Conservation (phyloP, 495 filamentous ascomycete species). For the Symbiotaphrina buchneri region DNA sequence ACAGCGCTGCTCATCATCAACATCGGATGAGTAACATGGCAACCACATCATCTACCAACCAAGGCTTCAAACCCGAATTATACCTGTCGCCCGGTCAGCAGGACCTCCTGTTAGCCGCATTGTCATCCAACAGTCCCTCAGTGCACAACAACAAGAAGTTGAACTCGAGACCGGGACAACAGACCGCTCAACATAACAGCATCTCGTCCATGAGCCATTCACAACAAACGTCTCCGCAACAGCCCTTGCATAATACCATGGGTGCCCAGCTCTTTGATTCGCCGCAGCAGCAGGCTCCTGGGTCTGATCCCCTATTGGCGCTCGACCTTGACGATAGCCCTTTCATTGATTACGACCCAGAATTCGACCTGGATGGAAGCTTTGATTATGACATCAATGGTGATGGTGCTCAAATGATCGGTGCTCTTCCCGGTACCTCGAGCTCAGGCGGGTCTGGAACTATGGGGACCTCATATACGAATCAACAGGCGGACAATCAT, state of each 20-base stretch:
- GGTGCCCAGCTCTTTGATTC: constrained; percentile 1
- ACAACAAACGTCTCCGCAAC: not conserved
- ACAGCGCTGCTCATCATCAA: too few species aligned
- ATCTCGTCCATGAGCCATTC: constrained; percentile 1
- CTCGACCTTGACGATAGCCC: constrained; percentile 46
- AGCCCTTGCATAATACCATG: not conserved
- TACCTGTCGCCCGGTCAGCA: constrained; percentile 74
- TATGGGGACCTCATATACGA: too few species aligned
- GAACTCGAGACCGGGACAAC: too few species aligned
- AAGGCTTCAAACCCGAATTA: constrained; percentile 14
- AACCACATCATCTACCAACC: constrained; percentile 3
- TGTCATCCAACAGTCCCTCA: constrained; percentile 47
- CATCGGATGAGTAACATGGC: constrained; percentile 2
- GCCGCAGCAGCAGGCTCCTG: constrained; percentile 8
- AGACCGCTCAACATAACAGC: not conserved
- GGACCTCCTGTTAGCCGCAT: constrained; percentile 65
- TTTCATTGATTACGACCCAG: constrained; percentile 58
- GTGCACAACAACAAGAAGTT: not conserved
- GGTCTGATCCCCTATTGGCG: constrained; percentile 20
- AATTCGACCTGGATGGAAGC: constrained; percentile 61
- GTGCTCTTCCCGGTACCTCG: constrained; percentile 40
- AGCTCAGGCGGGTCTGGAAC: too few species aligned
- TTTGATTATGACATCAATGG: constrained; percentile 99
- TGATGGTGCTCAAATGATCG: constrained; percentile 56
- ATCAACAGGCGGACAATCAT: constrained; percentile 25